These are phyloP conservation scores for Fusarium transvaalense DNA, from an alignment of 2,329 filamentous ascomycete species.

Conservation along the genomic window DNA sequence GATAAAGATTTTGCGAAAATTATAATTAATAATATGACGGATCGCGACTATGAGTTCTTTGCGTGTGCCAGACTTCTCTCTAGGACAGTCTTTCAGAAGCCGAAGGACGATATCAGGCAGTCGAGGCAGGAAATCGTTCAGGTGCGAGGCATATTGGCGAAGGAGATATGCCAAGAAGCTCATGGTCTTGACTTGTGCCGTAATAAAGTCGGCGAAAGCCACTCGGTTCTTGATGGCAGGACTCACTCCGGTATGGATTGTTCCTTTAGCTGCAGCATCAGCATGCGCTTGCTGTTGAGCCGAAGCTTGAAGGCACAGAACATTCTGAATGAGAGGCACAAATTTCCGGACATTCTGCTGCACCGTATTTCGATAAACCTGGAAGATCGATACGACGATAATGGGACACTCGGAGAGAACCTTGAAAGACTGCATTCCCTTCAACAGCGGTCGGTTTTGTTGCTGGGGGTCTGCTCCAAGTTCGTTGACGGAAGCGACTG, in stretches of 20 bases:
- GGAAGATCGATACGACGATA: constrained; percentile 98
- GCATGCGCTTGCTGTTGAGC: constrained; percentile 92
- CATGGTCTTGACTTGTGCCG: constrained; percentile 99
- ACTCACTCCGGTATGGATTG: constrained; percentile 92
- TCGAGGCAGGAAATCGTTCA: constrained; percentile 87
- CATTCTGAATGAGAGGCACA: constrained; percentile 92
- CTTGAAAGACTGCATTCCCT: constrained; percentile 99
- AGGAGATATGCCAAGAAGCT: constrained; percentile 96
- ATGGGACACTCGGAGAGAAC: constrained; percentile 98
- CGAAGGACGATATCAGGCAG: constrained; percentile 92
- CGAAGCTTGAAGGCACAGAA: constrained; percentile 88
- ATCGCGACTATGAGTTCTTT: constrained; percentile 98
- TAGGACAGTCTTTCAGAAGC: constrained; percentile 90
- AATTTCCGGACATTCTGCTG: constrained; percentile 89
- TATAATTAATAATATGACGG: constrained; percentile 98
- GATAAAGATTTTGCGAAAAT: constrained; percentile 94
- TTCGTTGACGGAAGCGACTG: constrained; percentile 84
- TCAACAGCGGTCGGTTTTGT: constrained; percentile 82
- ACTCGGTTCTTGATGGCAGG: constrained; percentile 92
- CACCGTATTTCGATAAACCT: constrained; percentile 86
- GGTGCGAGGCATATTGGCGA: constrained; percentile 85
- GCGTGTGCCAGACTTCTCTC: constrained; percentile 91
- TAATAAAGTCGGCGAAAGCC: constrained; percentile 97
- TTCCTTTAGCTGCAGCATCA: constrained; percentile 82
- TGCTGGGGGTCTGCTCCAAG: constrained; percentile 85